phyloP scores from a whole-genome alignment of 495 filamentous ascomycete species.

The Chlorociboria aeruginascens region DNA sequence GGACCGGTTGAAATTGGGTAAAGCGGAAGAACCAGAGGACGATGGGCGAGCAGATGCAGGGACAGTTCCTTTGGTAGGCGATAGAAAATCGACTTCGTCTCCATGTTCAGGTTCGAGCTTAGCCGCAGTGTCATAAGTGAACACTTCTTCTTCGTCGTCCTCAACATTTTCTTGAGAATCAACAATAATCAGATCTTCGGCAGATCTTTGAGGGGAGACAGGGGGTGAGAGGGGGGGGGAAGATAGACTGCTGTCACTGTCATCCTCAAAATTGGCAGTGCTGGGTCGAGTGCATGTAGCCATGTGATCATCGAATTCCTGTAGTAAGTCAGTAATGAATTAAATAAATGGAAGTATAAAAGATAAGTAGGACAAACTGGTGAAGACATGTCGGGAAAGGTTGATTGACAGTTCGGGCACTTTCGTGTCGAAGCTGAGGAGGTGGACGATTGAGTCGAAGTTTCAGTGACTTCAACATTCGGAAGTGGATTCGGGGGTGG shows the following conservation, averaged over 20 bases:
- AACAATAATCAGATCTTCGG: neutral
- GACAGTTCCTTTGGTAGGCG: neutral
- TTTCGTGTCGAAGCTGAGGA: neutral
- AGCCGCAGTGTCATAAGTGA: too few species aligned
- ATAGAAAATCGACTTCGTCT: neutral
- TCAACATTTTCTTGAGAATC: neutral
- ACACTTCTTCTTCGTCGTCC: neutral
- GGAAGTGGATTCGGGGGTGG: too few species aligned
- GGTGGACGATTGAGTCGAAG: neutral
- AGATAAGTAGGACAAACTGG: slow-evolving; percentile 2
- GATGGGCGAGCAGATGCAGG: too few species aligned
- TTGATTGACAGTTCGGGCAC: slow-evolving; percentile 6
- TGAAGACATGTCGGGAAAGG: slow-evolving; percentile 1
- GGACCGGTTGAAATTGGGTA: neutral
- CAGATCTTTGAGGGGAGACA: too few species aligned
- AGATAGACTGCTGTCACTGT: slow-evolving; percentile 1
- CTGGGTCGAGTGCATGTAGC: slow-evolving; percentile 2
- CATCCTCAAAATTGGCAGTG: neutral
- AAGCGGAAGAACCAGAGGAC: too few species aligned
- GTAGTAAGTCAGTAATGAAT: slow-evolving; percentile 5
- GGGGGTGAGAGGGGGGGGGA: slow-evolving; percentile 1
- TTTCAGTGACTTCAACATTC: neutral
- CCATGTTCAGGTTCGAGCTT: too few species aligned
- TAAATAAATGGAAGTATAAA: neutral
- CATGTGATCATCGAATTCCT: slow-evolving; percentile 16